Base-by-base conservation (phyloP, 2,329 filamentous ascomycete genomes). In the Venturia nashicola region DNA sequence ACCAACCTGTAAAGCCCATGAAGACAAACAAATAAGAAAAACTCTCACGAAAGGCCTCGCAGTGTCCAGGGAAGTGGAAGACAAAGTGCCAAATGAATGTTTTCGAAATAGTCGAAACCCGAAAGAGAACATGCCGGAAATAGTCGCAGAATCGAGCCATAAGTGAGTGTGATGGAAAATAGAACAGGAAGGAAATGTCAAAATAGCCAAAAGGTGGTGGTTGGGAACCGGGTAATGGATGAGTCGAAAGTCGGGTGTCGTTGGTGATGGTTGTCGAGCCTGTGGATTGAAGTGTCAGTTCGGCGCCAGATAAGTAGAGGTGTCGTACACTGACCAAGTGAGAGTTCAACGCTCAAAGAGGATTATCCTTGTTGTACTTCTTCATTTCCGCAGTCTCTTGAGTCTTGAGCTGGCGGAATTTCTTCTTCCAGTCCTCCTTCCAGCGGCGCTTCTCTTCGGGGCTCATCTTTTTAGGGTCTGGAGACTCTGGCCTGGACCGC, bases 381-480 rank as follows among this genome's bases (percentile, higher is more conserved):
- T n/a, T 27, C 39, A 64, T 61, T 42, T 64, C 62, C 9, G n/a
- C 32, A 6, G 23, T 34, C 51, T 64, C 54, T 39, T 61, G 23
- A 23, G 36, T 61, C 62, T 54, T 60, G 32, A 57, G n/a, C 27
- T 39, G 20, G 39, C 68, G 67, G 65, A 76, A 76, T 18, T 73
- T 72, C 61, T 68, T 68, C 60, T 69, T 71, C 74, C 74, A 76
- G 65, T 74, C 68, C 9, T 59, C 44, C 2, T 71, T 69, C 51
- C 72, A 73, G 60, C 67, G 68, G 59, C 66, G 68, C 69, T 74
- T 75, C 7, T 76, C 72, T 18, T 74, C 74, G 2, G 70, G 70
- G n/a, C 72, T 73, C 62, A 64, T 64, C 69, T n/a, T 75, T 72
- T 40, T 63, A 63, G 27, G 51, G 61, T 64, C 62, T 54, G 62